These are phyloP conservation scores for Carex arenaria DNA, from an alignment of 202 grass and related monocot species.

Conservation along the genomic window DNA sequence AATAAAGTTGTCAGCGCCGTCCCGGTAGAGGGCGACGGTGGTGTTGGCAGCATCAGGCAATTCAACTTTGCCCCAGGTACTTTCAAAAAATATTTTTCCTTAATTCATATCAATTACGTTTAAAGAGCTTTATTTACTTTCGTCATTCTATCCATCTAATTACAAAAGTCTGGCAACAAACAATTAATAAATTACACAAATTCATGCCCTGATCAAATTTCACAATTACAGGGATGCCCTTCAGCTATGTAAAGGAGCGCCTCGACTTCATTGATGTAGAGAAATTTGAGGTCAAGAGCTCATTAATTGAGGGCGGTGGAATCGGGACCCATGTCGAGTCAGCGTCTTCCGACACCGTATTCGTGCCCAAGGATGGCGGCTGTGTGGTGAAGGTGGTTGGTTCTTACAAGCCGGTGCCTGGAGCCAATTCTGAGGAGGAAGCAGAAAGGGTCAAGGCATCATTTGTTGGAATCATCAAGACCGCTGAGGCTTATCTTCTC, in stretches of 20 bases:
- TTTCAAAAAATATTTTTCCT: not conserved
- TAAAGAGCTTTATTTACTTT: not conserved
- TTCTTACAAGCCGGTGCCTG: slow-evolving; percentile 10
- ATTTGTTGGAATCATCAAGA: slow-evolving; percentile 7
- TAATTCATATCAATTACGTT: not conserved
- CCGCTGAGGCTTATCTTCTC: slow-evolving; percentile 21
- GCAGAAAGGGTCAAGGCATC: slow-evolving; percentile 9
- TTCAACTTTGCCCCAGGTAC: slow-evolving; percentile 26
- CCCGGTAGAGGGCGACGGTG: not conserved
- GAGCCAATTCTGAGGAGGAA: not conserved
- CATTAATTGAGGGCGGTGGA: slow-evolving; percentile 19
- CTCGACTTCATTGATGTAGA: slow-evolving; percentile 27
- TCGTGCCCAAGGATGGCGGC: not conserved
- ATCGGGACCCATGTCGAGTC: slow-evolving; percentile 24
- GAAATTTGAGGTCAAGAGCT: slow-evolving; percentile 18
- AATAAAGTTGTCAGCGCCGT: not conserved
- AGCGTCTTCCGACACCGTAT: slow-evolving; percentile 7
- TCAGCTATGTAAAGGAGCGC: slow-evolving; percentile 24
- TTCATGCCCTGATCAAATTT: not conserved
- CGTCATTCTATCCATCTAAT: not conserved
- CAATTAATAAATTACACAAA: not conserved
- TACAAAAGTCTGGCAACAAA: not conserved
- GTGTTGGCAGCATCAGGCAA: slow-evolving; percentile 16
- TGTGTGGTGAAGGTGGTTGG: slow-evolving; percentile 6
- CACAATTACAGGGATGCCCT: not conserved